These are phyloP conservation scores for Zasmidium angulare DNA, from an alignment of 2,329 filamentous ascomycete species.

Conservation along the genomic window DNA sequence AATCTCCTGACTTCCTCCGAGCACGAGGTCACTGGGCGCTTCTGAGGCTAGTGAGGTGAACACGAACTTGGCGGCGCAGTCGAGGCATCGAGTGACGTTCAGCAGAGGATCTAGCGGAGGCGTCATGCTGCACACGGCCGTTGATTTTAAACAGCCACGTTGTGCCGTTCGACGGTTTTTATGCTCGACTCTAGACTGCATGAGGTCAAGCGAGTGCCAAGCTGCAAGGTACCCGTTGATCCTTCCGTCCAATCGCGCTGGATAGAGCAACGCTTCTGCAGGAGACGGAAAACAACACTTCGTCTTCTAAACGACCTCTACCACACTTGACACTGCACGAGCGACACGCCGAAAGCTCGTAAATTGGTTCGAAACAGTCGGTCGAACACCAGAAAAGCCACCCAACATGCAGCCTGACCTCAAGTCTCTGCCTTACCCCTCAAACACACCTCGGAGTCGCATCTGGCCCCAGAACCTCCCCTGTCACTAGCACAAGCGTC, in stretches of 20 bases:
- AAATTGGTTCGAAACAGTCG: neutral
- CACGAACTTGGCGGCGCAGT: neutral
- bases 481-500: neutral
- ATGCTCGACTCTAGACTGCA: neutral
- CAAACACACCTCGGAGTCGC: neutral
- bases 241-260: neutral
- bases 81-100: neutral
- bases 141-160: neutral
- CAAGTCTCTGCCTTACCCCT: neutral
- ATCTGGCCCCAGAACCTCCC: neutral
- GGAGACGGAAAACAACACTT: neutral
- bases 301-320: neutral
- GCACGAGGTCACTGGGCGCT: neutral
- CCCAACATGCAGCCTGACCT: neutral
- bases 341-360: neutral
- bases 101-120: neutral
- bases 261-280: neutral
- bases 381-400: neutral
- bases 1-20: slow-evolving; percentile 5
- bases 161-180: neutral
- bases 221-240: neutral
- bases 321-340: neutral
- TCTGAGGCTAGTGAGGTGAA: neutral
- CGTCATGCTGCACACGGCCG: neutral
- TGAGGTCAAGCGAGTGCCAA: slow-evolving; percentile 1